Percentiles rank a stretch among this genome's conserved stretches.
Evolutionary conservation across 768 basidiomycete genomes (phyloP).

Genomic region (Pleurotus tuoliensis): DNA sequence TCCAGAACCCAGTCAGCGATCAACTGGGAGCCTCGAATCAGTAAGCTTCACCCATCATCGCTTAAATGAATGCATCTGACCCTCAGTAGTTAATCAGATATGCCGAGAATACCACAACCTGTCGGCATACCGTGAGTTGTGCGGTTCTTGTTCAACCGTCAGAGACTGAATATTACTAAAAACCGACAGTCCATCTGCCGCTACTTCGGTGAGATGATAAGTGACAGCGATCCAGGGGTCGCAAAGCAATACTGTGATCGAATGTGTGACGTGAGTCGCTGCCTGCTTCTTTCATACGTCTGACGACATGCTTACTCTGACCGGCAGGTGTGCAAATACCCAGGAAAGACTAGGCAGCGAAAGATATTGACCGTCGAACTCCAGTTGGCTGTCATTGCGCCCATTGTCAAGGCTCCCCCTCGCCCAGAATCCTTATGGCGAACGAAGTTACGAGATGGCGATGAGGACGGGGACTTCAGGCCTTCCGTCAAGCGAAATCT

Average conservation of each 20-base stretch:
- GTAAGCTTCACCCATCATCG: slow-evolving; percentile 28
- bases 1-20: slow-evolving; percentile 64
- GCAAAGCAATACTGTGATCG: slow-evolving; percentile 55
- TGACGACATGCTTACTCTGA: neutral
- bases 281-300: neutral
- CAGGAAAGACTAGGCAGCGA: slow-evolving; percentile 55
- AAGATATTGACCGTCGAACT: slow-evolving; percentile 20
- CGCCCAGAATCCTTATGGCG: neutral
- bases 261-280: slow-evolving; percentile 73
- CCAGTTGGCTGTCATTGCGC: neutral
- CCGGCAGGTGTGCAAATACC: slow-evolving; percentile 71
- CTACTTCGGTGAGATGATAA: slow-evolving; percentile 74
- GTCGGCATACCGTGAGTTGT: slow-evolving; percentile 66
- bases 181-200: slow-evolving; percentile 61
- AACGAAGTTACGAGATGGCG: slow-evolving; percentile 3
- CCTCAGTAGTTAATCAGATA: slow-evolving; percentile 34
- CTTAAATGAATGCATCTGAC: slow-evolving; percentile 1
- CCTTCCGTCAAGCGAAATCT: neutral
- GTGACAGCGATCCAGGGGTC: slow-evolving; percentile 38
- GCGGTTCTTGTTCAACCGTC: neutral
- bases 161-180: neutral
- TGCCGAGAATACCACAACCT: slow-evolving; percentile 55
- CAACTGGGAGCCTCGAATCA: slow-evolving; percentile 56
- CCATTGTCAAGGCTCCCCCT: neutral
- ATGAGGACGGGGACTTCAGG: neutral